Percentiles rank a stretch among this genome's conserved stretches.
These are phyloP conservation scores for Cutaneotrichosporon curvatum DNA, from an alignment of 1,284 basidiomycete species.

Conservation along the genomic window DNA sequence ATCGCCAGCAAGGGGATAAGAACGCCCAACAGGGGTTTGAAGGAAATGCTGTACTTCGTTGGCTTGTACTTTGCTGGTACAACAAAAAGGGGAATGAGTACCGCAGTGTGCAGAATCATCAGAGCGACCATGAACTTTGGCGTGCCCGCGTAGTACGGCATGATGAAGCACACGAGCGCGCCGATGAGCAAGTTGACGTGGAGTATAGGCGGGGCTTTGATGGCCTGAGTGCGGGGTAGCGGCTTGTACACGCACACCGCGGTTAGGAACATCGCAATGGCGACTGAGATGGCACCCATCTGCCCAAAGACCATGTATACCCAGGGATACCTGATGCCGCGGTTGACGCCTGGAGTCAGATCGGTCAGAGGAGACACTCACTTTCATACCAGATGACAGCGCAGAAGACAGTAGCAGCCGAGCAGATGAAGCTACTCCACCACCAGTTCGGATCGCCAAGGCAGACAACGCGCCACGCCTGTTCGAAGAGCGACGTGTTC, in stretches of 20 bases:
- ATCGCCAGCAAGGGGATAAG: conserved; percentile 48
- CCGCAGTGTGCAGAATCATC: conserved; percentile 57
- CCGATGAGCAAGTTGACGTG: conserved; percentile 50
- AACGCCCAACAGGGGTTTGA: conserved; percentile 10
- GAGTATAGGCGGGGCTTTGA: conserved; percentile 30
- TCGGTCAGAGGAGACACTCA: conserved; percentile 28
- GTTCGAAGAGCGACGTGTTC: conserved; percentile 58
- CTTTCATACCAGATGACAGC: conserved; percentile 56
- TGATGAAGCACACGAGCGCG: conserved; percentile 51
- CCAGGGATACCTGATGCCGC: conserved; percentile 55
- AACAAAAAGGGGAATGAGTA: conserved; percentile 52
- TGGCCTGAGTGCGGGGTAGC: conserved; percentile 8
- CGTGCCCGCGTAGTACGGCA: conserved; percentile 51
- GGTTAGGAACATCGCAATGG: conserved; percentile 59
- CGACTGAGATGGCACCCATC: conserved; percentile 64
- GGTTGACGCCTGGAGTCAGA: conserved; percentile 45
- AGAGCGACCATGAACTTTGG: conserved; percentile 56
- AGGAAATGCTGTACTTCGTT: no score
- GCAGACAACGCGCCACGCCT: conserved; percentile 55
- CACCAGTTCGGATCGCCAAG: conserved; percentile 56
- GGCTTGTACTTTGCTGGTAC: conserved; percentile 8
- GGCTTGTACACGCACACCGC: conserved; percentile 51
- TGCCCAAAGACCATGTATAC: conserved; percentile 70
- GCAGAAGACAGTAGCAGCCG: conserved; percentile 61
- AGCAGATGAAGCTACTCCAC: conserved; percentile 66